These are phyloP conservation scores for Parafenestella ontariensis DNA, from an alignment of 2,329 filamentous ascomycete genomes.

Conservation along the genomic window DNA sequence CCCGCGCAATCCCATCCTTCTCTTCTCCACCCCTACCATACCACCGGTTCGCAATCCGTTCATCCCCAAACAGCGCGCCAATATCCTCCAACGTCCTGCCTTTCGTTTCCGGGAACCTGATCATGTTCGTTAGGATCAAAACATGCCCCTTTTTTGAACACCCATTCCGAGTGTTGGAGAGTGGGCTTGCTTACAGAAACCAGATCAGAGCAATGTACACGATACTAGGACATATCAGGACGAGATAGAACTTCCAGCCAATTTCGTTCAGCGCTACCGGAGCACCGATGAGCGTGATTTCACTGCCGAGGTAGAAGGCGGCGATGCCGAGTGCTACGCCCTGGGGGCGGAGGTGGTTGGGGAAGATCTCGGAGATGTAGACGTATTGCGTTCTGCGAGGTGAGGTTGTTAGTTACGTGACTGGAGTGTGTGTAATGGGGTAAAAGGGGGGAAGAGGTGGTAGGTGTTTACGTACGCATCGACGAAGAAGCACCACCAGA, in stretches of 20 bases:
- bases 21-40: constrained; percentile 18
- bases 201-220: constrained; percentile 19
- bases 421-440: not conserved
- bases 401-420: not conserved
- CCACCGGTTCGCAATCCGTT: constrained; percentile 15
- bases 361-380: constrained; percentile 34
- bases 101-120: not conserved
- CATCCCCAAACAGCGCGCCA: constrained; percentile 17
- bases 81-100: constrained; percentile 15
- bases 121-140: no score
- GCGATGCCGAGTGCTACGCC: constrained; percentile 26
- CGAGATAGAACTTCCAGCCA: constrained; percentile 50
- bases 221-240: constrained; percentile 44
- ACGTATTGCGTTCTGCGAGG: constrained; percentile 16
- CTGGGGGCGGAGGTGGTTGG: constrained; percentile 29
- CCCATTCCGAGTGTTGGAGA: not conserved
- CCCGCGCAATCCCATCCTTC: not conserved
- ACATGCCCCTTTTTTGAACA: constrained; percentile 2
- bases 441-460: no score
- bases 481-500: constrained; percentile 34
- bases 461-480: constrained; percentile 26
- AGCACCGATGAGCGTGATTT: constrained; percentile 41
- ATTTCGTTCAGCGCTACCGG: constrained; percentile 47
- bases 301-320: constrained; percentile 35
- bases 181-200: constrained; percentile 15